Conservation (phyloP, 1,284 basidiomycete genomes). For the Apiotrichum montevideense region DNA sequence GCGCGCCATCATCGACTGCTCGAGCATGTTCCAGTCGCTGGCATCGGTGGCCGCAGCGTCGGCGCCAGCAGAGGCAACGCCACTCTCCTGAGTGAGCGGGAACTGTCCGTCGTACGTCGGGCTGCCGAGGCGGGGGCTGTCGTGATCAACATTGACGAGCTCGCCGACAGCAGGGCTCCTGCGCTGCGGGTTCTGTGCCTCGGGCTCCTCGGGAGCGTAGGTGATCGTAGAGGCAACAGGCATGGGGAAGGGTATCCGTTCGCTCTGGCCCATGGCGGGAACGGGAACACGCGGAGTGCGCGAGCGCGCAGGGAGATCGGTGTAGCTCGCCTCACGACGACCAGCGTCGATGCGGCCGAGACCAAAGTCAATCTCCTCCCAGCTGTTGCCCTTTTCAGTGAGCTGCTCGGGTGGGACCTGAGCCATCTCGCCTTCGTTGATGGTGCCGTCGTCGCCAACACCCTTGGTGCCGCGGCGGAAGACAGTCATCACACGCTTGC, state of each 20-base stretch:
- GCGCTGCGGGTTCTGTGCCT: not conserved
- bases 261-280: not conserved
- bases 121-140: conserved; percentile 13
- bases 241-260: conserved; percentile 13
- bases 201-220: conserved; percentile 11
- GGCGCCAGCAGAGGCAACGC: conserved; percentile 6
- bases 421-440: conserved; percentile 22
- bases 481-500: conserved; percentile 15
- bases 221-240: conserved; percentile 21
- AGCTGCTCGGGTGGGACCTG: conserved; percentile 18
- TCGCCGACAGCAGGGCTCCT: conserved; percentile 1
- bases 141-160: conserved; percentile 20
- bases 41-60: conserved; percentile 17
- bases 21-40: conserved; percentile 36
- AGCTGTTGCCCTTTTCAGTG: conserved; percentile 31
- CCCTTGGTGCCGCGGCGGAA: conserved; percentile 19
- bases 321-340: conserved; percentile 17
- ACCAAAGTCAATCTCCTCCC: conserved; percentile 49
- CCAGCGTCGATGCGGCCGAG: conserved; percentile 43
- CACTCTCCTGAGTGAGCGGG: conserved; percentile 5
- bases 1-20: conserved; percentile 24
- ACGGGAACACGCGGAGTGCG: not conserved
- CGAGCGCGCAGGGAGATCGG: conserved; percentile 11
- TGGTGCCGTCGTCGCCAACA: conserved; percentile 19
- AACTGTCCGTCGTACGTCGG: conserved; percentile 16